A percentile compares a stretch with the other conserved stretches of the same genome.
These are phyloP conservation scores for Hevea brasiliensis DNA, from an alignment of 345 rosid species.

Conservation along the genomic window DNA sequence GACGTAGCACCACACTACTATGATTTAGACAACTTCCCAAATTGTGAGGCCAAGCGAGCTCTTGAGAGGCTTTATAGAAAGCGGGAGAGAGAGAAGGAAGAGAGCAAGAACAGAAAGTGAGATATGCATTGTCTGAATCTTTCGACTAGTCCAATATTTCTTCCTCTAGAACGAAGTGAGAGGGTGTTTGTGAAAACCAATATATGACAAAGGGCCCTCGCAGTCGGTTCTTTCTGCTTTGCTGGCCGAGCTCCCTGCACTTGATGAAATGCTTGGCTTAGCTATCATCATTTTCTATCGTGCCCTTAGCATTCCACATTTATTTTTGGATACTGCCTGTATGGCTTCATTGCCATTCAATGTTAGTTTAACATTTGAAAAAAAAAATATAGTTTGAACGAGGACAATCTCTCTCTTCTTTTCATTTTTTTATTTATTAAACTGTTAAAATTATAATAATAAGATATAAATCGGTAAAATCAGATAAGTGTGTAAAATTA, in stretches of 20 bases:
- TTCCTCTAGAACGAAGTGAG: background rate
- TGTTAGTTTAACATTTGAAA: background rate
- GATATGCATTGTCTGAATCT: background rate
- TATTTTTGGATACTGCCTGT: background rate
- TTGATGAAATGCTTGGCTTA: background rate
- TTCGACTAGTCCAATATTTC: background rate
- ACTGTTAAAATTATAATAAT: too few relatives aligned
- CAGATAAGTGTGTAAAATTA: too few relatives aligned
- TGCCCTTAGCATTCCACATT: background rate
- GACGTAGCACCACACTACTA: constrained; percentile 84
- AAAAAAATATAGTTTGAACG: background rate
- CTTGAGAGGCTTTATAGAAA: constrained; percentile 82
- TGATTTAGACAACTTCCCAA: constrained; percentile 73
- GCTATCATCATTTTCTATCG: background rate
- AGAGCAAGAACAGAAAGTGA: constrained; percentile 58
- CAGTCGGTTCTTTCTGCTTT: background rate
- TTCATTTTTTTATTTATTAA: too few relatives aligned
- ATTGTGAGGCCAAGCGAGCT: constrained; percentile 79
- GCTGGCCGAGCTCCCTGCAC: background rate
- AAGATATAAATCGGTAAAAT: too few relatives aligned
- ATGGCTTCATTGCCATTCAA: background rate
- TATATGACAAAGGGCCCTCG: too few relatives aligned
- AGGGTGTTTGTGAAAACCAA: background rate
- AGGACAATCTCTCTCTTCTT: background rate
- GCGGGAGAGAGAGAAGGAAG: constrained; percentile 71